Conservation (phyloP, 352 stramenopile genomes). For the Plasmopara halstedii region DNA sequence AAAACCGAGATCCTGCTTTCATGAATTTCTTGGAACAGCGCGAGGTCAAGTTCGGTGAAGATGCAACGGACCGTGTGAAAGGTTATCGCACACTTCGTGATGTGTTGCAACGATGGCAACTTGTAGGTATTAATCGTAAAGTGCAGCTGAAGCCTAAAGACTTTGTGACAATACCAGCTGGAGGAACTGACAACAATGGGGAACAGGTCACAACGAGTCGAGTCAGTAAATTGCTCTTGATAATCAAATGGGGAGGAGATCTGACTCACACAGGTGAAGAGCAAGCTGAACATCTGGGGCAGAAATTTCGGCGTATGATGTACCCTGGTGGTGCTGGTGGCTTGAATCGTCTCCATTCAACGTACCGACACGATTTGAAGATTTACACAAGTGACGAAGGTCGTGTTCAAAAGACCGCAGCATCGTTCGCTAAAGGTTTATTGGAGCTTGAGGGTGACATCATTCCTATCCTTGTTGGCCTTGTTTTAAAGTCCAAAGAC, state of each 20-base stretch:
- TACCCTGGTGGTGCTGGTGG: slow-evolving; percentile 90
- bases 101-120: slow-evolving; percentile 95
- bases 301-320: slow-evolving; percentile 84
- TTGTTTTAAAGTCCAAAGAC: slow-evolving; percentile 86
- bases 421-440: slow-evolving; percentile 98
- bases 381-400: slow-evolving; percentile 99
- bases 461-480: slow-evolving; percentile 97
- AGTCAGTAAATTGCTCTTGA: slow-evolving; percentile 92
- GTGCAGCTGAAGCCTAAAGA: slow-evolving; percentile 90
- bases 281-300: slow-evolving; percentile 93
- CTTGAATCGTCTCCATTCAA: slow-evolving; percentile 98
- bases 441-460: slow-evolving; percentile 98
- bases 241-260: slow-evolving; percentile 99
- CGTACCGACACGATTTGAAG: slow-evolving; percentile 99
- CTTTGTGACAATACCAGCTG: slow-evolving; percentile 21
- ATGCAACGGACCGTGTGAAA: slow-evolving; percentile 69
- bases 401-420: slow-evolving; percentile 98
- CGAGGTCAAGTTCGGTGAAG: slow-evolving; percentile 46
- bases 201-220: slow-evolving; percentile 18
- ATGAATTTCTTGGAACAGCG: slow-evolving; percentile 59
- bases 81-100: slow-evolving; percentile 87
- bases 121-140: slow-evolving; percentile 97
- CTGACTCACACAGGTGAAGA: slow-evolving; percentile 95
- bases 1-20: slow-evolving; percentile 50
- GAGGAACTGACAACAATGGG: slow-evolving; percentile 22